Conservation (phyloP, 2,329 filamentous ascomycete genomes). For the Pyrenochaeta sp. region DNA sequence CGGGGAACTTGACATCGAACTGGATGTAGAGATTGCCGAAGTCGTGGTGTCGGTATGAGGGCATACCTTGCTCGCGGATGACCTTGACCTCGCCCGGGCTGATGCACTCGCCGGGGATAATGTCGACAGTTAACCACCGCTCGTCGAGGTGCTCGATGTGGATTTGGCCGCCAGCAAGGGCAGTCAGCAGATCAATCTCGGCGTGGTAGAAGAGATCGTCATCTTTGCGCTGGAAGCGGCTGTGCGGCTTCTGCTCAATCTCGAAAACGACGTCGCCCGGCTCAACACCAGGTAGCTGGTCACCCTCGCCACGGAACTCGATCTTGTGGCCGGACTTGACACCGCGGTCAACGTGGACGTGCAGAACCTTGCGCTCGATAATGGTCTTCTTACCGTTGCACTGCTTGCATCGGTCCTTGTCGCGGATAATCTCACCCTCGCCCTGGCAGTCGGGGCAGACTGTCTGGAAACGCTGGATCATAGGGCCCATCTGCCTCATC, state of each 20-base stretch:
- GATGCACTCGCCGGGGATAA: slow-evolving; percentile 93
- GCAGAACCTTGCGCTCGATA: slow-evolving; percentile 96
- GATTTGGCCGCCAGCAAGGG: slow-evolving; percentile 88
- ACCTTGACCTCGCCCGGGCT: slow-evolving; percentile 90
- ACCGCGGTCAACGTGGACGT: slow-evolving; percentile 96
- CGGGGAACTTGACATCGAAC: slow-evolving; percentile 97
- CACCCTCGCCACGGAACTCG: slow-evolving; percentile 95
- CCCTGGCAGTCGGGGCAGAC: slow-evolving; percentile 98
- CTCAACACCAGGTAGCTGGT: slow-evolving; percentile 91
- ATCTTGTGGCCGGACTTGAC: slow-evolving; percentile 95
- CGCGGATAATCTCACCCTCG: slow-evolving; percentile 94
- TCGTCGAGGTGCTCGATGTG: slow-evolving; percentile 97
- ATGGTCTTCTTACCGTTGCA: slow-evolving; percentile 98
- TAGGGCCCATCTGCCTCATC: slow-evolving; percentile 99
- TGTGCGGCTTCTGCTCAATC: slow-evolving; percentile 98
- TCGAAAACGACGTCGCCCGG: slow-evolving; percentile 98
- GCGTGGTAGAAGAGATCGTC: slow-evolving; percentile 96
- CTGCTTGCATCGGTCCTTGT: slow-evolving; percentile 97
- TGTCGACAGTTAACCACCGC: slow-evolving; percentile 92
- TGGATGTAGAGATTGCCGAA: slow-evolving; percentile 96
- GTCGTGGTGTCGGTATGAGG: slow-evolving; percentile 93
- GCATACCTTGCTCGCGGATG: slow-evolving; percentile 97
- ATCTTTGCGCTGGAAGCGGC: slow-evolving; percentile 93
- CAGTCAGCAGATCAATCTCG: slow-evolving; percentile 94
- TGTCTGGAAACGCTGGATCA: slow-evolving; percentile 99